Base-by-base conservation (phyloP, 164 flowering plant species). In the Vitis cinerea region DNA sequence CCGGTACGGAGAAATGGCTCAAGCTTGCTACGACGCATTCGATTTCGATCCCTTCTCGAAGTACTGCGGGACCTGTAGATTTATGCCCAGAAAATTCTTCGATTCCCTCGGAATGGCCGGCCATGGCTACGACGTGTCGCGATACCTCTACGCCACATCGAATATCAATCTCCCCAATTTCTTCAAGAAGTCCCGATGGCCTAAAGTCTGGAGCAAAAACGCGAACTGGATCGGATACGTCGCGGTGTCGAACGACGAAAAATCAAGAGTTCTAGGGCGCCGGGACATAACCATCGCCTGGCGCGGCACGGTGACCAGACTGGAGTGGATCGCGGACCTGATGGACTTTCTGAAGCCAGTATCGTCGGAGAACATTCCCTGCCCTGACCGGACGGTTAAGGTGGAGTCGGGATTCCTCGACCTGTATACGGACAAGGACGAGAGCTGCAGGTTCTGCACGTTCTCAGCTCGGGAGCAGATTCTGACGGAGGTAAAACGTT, bases 181-280 rank as follows among this genome's bases (percentile, higher is more conserved):
- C 76, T 90, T 90, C 82, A 79, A 78, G 71, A 80, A 81, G 59
- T 88, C 95, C 0, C 49, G 79, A 59, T 78, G 81, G 87, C 72
- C 86, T 0, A 72, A 84, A 14, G 79, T 85, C 0, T 91, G 97
- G 97, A 90, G 90, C 84, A 66, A 59, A 53, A 71, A 79, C 59
- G 94, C 96, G 2, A 92, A 92, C 61, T 94, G 98, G 98, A 90
- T 92, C 16, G 98, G 98, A 2, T 94, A 86, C 74, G 85, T 94
- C 9, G 88, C 96, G 0, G 94, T 92, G 4, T 84, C 97, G 1
- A 76, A 83, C 72, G 97, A 94, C 44, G 93, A 85, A 3, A 82
- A 78, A 0, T 50, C 90, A 1, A 61, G n/a, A 16, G 74, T 71
- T 1, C 52, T 94, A 9, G 98, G 98, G 2, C 91, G 98, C 7